Percentiles rank a stretch among this genome's conserved stretches.
Conservation (phyloP, 106 monocot genomes). For the Chionographis japonica region DNA sequence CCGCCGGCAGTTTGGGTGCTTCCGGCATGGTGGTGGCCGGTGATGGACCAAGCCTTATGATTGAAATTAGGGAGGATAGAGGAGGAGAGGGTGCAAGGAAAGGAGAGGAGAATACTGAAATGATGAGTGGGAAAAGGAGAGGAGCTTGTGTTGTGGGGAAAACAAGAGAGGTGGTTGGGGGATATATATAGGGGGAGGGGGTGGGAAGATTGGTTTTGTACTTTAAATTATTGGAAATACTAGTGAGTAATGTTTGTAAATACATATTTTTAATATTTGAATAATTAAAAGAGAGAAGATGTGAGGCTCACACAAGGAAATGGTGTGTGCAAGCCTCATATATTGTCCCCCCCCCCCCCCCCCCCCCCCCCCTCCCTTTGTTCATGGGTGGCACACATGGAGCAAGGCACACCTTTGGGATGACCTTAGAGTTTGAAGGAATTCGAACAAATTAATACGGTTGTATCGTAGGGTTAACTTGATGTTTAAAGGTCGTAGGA, state of each 20-base stretch:
- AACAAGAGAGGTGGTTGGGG: neutral
- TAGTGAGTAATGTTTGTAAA: too few relatives aligned
- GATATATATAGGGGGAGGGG: constrained; percentile 20
- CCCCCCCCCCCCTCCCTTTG: too few relatives aligned
- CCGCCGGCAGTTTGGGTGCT: constrained; percentile 23
- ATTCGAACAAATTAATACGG: too few relatives aligned
- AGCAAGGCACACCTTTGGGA: constrained; percentile 16
- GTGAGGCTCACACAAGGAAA: neutral
- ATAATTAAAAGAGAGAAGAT: too few relatives aligned
- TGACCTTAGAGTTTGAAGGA: neutral
- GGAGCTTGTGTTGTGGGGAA: constrained; percentile 4
- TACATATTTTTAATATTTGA: too few relatives aligned
- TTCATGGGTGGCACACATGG: constrained; percentile 3
- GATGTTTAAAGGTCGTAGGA: too few relatives aligned
- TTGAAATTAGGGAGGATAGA: neutral
- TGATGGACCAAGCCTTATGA: neutral
- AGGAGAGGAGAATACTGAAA: neutral
- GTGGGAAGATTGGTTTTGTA: too few relatives aligned
- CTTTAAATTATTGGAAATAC: too few relatives aligned
- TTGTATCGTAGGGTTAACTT: too few relatives aligned
- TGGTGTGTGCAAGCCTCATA: constrained; percentile 2
- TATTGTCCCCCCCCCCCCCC: neutral
- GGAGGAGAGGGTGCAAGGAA: neutral
- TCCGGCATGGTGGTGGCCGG: constrained; percentile 70
- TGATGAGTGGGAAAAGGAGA: neutral